phyloP scores from a whole-genome alignment of 768 basidiomycete species.

The Ramaria rubella region DNA sequence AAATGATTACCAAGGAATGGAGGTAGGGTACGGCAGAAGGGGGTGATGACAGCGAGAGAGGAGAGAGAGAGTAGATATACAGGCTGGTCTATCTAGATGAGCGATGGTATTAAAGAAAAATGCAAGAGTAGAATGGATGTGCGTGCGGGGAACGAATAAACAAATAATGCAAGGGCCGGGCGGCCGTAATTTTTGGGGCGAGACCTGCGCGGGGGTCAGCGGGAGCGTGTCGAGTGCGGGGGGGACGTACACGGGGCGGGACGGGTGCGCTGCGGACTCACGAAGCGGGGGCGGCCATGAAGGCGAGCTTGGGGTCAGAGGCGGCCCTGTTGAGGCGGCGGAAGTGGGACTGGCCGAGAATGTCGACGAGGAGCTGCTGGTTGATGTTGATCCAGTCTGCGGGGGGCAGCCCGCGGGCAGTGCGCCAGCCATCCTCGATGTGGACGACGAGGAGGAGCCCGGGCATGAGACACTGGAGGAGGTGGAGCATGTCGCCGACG shows the following conservation, averaged over 20 bases:
- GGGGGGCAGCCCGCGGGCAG: conserved; percentile 71
- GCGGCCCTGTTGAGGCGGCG: conserved; percentile 67
- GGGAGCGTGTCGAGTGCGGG: not conserved
- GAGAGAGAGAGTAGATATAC: conserved; percentile 7
- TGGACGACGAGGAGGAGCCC: conserved; percentile 63
- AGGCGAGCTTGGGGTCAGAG: conserved; percentile 62
- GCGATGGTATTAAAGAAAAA: conserved; percentile 7
- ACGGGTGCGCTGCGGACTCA: not conserved
- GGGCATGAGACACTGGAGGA: conserved; percentile 67
- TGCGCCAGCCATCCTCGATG: conserved; percentile 57
- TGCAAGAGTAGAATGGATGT: conserved; percentile 1
- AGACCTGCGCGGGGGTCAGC: not conserved
- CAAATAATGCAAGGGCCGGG: not conserved
- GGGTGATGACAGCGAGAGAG: not conserved
- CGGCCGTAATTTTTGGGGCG: not conserved
- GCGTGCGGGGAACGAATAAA: not conserved
- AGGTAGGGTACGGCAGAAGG: not conserved
- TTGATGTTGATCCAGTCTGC: conserved; percentile 72
- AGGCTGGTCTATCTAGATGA: conserved; percentile 8
- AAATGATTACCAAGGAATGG: not conserved
- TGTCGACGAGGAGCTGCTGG: conserved; percentile 57
- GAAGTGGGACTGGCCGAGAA: conserved; percentile 70
- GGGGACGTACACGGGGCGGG: not conserved
- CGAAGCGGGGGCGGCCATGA: conserved; percentile 21
- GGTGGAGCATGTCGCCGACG: conserved; percentile 61